Evolutionary conservation across 2,329 filamentous ascomycete genomes (phyloP).

Genomic region (Cryphonectria radicalis): DNA sequence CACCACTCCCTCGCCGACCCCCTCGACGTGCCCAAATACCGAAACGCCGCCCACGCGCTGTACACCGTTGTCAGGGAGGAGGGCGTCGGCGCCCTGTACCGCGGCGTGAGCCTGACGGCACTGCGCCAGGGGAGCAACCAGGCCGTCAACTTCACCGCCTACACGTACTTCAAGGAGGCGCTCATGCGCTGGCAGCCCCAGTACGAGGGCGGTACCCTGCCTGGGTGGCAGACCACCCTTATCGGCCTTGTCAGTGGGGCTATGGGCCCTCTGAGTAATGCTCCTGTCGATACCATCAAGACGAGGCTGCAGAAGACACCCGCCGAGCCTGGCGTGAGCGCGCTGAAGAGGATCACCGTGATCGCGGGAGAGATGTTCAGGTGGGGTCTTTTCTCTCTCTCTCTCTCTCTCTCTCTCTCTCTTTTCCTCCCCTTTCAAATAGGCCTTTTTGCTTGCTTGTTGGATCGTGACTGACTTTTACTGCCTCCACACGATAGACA

Average conservation of each 20-base stretch:
- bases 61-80: conserved; percentile 95
- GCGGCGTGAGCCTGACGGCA: conserved; percentile 91
- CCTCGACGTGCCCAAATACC: conserved; percentile 94
- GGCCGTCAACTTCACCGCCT: conserved; percentile 98
- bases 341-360: conserved; percentile 73
- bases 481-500: conserved; percentile 55
- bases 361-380: conserved; percentile 88
- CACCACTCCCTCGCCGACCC: conserved; percentile 98
- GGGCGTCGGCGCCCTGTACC: conserved; percentile 84
- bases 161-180: conserved; percentile 86
- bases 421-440: background rate
- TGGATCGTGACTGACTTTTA: background rate
- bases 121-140: conserved; percentile 96
- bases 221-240: conserved; percentile 85
- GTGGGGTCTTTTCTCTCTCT: conserved; percentile 45
- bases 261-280: conserved; percentile 94
- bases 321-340: conserved; percentile 78
- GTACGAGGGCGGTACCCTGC: conserved; percentile 67
- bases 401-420: background rate
- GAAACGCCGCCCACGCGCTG: conserved; percentile 80
- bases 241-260: conserved; percentile 92
- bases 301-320: conserved; percentile 91
- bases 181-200: conserved; percentile 76
- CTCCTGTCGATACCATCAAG: conserved; percentile 99
- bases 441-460: background rate